Conservation (phyloP, 768 basidiomycete species). For the Serendipita indica region DNA sequence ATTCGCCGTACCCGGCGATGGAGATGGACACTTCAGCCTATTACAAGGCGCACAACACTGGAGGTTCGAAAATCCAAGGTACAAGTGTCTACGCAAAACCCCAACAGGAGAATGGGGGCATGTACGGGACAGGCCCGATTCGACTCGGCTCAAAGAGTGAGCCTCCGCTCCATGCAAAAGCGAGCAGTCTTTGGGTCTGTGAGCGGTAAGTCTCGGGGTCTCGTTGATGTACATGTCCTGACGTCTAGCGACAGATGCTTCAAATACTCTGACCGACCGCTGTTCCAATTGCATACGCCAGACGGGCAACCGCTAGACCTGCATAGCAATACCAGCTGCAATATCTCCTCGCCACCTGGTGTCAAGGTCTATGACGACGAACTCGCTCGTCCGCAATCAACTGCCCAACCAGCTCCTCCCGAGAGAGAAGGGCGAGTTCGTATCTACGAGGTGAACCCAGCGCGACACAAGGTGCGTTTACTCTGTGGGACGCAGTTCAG, state of each 20-base stretch:
- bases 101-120: conserved; percentile 16
- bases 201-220: conserved; percentile 30
- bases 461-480: conserved; percentile 37
- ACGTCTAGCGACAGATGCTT: conserved; percentile 58
- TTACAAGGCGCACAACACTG: conserved; percentile 41
- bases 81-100: conserved; percentile 16
- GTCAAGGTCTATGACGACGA: conserved; percentile 38
- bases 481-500: no score
- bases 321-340: background rate
- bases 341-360: background rate
- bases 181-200: conserved; percentile 54
- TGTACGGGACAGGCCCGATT: background rate
- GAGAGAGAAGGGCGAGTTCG: background rate
- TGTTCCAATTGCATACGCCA: background rate
- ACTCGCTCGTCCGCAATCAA: background rate
- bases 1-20: conserved; percentile 13
- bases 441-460: background rate
- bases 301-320: background rate
- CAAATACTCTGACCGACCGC: conserved; percentile 46
- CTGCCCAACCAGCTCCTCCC: background rate
- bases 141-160: background rate
- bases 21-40: conserved; percentile 32
- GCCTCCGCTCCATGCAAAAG: background rate
- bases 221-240: background rate
- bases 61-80: conserved; percentile 17